Evolutionary conservation across 1,139 yeast genomes (phyloP), one percentile per base, ranked within the genome.

Genomic region (Pichia sp.): DNA sequence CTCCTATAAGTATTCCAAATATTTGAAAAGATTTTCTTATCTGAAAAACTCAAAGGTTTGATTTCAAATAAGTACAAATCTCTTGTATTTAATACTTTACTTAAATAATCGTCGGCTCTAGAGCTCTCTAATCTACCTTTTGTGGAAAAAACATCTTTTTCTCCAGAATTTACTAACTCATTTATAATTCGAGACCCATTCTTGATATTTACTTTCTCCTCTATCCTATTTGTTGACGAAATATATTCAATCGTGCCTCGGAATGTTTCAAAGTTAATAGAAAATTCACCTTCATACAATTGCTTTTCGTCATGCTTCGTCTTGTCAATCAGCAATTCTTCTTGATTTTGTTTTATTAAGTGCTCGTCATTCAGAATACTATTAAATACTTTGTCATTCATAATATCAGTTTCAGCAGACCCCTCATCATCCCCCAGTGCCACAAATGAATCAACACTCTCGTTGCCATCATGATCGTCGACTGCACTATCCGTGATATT

Each of bases 121-220:
- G 53, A 46, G 7, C 69, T 61, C 55, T 76, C 80, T 42, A 85
- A 66, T 45, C 86, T 68, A 2, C 95, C 95, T 51, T 79, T 83
- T 39, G 84, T 67, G 36, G 67, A 68, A 47, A 81, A 66, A n/a
- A 6, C 11, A 7, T 10, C 11, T 8, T 31, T 31, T 50, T 46
- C 49, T 29, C 45, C 45, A 27, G 3, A 38, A 39, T 29, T 10
- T 10, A 53, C 49, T 65, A 59, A 28, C 38, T 67, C 62, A 42
- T 64, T 71, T 42, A 59, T 62, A 47, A 64, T 49, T 16, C 35
- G 57, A 27, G 59, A 64, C 39, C 62, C 44, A 42, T 29, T 29
- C 6, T 40, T 41, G 28, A 43, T 34, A 5, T 39, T 66, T 54
- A 60, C 64, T 45, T 51, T 44, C 35, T 33, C 44, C 27, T 49